Evolutionary conservation across 2,329 filamentous ascomycete species (phyloP).

Genomic region (Nemania diffusa): DNA sequence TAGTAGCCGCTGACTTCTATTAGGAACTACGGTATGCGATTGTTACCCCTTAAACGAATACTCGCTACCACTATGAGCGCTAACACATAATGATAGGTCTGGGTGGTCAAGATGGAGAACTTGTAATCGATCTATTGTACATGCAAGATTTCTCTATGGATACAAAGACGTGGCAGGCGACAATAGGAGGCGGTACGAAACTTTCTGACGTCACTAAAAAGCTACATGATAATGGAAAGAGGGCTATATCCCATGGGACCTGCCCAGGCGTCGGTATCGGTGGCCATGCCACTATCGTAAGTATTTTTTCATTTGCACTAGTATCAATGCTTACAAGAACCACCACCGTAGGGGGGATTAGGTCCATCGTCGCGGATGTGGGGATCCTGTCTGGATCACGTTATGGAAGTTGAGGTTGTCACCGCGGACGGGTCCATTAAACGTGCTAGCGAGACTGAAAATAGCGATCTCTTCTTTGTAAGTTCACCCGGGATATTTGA

Average conservation of each 20-base stretch:
- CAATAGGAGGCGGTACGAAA: constrained; percentile 63
- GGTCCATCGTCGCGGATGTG: constrained; percentile 69
- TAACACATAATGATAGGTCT: constrained; percentile 50
- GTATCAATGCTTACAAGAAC: constrained; percentile 35
- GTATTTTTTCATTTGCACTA: constrained; percentile 33
- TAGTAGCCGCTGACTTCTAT: constrained; percentile 28
- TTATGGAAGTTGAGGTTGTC: constrained; percentile 66
- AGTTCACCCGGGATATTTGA: constrained; percentile 19
- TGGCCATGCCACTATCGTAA: constrained; percentile 66
- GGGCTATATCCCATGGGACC: constrained; percentile 69
- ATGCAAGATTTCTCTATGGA: constrained; percentile 66
- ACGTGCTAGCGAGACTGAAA: constrained; percentile 58
- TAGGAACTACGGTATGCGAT: constrained; percentile 49
- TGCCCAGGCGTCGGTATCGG: constrained; percentile 69
- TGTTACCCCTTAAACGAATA: constrained; percentile 3
- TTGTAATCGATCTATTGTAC: constrained; percentile 66
- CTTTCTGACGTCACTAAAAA: constrained; percentile 63
- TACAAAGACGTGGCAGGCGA: constrained; percentile 62
- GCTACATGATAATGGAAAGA: constrained; percentile 61
- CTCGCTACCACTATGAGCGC: not conserved
- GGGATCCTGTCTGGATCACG: constrained; percentile 66
- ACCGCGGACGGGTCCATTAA: constrained; percentile 64
- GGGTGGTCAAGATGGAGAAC: constrained; percentile 61
- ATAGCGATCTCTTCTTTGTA: constrained; percentile 66
- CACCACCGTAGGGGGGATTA: constrained; percentile 60